phyloP scores from a whole-genome alignment of 352 stramenopile species.

The Globisporangium echinulatum region DNA sequence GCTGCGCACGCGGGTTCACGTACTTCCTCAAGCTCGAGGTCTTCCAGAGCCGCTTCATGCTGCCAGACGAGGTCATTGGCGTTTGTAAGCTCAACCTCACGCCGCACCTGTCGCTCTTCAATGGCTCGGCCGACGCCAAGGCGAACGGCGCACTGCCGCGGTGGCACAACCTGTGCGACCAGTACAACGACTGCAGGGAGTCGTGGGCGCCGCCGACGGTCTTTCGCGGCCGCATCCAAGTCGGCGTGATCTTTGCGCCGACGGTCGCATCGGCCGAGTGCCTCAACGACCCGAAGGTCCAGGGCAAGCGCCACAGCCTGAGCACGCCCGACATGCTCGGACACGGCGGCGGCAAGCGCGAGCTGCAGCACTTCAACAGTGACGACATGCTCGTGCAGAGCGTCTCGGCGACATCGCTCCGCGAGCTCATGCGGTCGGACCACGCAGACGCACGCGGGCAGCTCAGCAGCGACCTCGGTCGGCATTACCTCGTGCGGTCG shows the following conservation, averaged over 20 bases:
- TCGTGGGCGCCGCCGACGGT: conserved; percentile 81
- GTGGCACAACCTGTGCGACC: conserved; percentile 84
- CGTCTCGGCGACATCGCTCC: conserved; percentile 50
- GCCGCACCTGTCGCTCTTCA: conserved; percentile 73
- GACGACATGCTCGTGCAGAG: conserved; percentile 53
- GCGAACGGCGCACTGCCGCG: conserved; percentile 70
- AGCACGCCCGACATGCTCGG: background rate
- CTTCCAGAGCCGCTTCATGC: conserved; percentile 82
- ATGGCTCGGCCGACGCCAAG: conserved; percentile 73
- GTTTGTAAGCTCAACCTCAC: conserved; percentile 85
- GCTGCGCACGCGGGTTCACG: conserved; percentile 61
- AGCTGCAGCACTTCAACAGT: conserved; percentile 19
- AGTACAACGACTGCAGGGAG: conserved; percentile 84
- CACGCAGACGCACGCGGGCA: conserved; percentile 19
- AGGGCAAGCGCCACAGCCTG: conserved; percentile 30
- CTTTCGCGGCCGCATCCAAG: conserved; percentile 69
- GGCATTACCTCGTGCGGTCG: conserved; percentile 19
- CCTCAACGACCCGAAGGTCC: conserved; percentile 37
- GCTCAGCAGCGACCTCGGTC: conserved; percentile 11
- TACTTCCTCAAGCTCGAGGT: conserved; percentile 80
- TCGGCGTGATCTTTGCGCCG: conserved; percentile 73
- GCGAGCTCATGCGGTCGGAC: conserved; percentile 45
- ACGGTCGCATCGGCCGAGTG: conserved; percentile 46
- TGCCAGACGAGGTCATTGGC: conserved; percentile 65
- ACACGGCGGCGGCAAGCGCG: conserved; percentile 2